Base-by-base conservation (phyloP, 2,329 filamentous ascomycete genomes). In the Dichotomopilus funicola region DNA sequence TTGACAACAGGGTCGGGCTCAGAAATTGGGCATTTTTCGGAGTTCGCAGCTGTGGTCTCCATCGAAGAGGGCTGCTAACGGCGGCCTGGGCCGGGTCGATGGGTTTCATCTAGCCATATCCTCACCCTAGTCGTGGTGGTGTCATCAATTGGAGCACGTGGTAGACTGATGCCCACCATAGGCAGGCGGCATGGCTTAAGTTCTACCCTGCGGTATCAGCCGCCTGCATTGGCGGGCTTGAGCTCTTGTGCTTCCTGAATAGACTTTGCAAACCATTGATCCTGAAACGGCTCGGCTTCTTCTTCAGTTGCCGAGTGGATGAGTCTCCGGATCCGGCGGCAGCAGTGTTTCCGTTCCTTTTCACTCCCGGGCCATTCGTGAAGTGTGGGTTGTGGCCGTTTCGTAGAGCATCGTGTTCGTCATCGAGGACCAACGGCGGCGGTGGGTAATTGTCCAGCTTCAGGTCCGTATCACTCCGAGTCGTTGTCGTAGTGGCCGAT, bases 241-340 rank as follows among this genome's bases (percentile, higher is more conserved):
- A 65, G 42, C 68, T 70, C 67, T 79, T 81, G 62, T 81, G 76
- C 38, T 62, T 60, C 43, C 56, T 58, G n/a, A 63, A 63, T 8
- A 82, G 81, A 60, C 81, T 77, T 5, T 76, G 75, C 56, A 83
- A 74, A 44, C 79, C 78, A 60, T 83, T 85, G 75, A 86, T 82
- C 59, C 80, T 74, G 63, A 86, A 86, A 42, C 82, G 74, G 63
- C 82, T 85, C 5, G 81, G 74, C 68, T 81, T 83, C 70, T 86
- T 86, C 67, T 77, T 81, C 13, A 86, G 70, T 10, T 73, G 70
- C 58, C 75, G 79, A 50, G 13, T 71, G 31, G 50, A 35, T 13
- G 61, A 31, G 9, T 73, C 73, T 58, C 66, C 46, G 11, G 47
- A 44, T 5, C 49, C 55, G 9, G 37, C 62, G 4, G n/a, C 45